Evolutionary conservation across 2,329 filamentous ascomycete species (phyloP).

Genomic region (Xylaria sp.): DNA sequence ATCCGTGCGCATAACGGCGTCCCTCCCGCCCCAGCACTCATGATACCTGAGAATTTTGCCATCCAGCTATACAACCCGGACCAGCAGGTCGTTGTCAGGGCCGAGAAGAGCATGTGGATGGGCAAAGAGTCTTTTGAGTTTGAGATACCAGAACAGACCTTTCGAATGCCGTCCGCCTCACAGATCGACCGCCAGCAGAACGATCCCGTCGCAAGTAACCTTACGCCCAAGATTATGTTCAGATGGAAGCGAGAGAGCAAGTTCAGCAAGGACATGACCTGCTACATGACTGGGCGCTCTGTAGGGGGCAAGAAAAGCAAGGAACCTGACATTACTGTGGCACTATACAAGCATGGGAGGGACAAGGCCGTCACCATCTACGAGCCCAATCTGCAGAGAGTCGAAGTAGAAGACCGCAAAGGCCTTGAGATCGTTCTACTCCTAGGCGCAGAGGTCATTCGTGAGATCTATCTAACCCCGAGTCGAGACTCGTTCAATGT

Average conservation of each 20-base stretch:
- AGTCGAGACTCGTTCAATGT: conserved; percentile 84
- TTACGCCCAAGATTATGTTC: conserved; percentile 82
- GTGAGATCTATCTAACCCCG: conserved; percentile 72
- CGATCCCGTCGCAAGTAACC: conserved; percentile 64
- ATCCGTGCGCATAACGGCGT: conserved; percentile 76
- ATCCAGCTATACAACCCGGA: conserved; percentile 95
- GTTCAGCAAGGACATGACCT: conserved; percentile 87
- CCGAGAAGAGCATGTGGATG: conserved; percentile 81
- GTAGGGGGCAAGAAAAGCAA: conserved; percentile 80
- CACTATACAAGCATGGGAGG: conserved; percentile 79
- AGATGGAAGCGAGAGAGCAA: conserved; percentile 91
- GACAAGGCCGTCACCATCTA: conserved; percentile 81
- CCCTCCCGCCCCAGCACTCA: conserved; percentile 73
- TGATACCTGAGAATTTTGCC: conserved; percentile 81
- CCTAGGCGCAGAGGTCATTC: conserved; percentile 71
- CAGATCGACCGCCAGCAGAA: conserved; percentile 78
- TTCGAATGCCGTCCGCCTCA: conserved; percentile 81
- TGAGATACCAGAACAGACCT: conserved; percentile 87
- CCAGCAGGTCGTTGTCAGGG: conserved; percentile 77
- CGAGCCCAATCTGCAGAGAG: conserved; percentile 88
- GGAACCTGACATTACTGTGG: conserved; percentile 96
- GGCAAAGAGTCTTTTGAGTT: conserved; percentile 88
- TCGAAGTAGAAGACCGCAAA: conserved; percentile 94
- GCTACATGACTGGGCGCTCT: conserved; percentile 83
- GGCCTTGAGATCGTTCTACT: conserved; percentile 86